Base-by-base conservation (phyloP, 108 stramenopile genomes). In the Parmales sp. region DNA sequence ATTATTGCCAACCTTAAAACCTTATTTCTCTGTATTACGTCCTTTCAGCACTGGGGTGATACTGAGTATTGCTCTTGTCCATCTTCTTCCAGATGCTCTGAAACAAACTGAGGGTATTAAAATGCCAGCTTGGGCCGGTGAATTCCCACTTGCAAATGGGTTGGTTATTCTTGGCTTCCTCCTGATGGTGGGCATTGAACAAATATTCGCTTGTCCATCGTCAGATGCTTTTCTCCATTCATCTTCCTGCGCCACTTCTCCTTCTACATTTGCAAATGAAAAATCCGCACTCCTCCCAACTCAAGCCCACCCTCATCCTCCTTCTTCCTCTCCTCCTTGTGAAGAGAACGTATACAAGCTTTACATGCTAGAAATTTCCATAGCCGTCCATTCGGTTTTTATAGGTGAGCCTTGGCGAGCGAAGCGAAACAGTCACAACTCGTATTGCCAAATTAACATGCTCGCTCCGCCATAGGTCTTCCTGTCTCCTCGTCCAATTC, bases 71-170 rank as follows among this genome's bases (percentile, higher is more conserved):
- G 54, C 54, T 4, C 54, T 60, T 2, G 31, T 60, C 8, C 54
- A 60, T 34, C 54, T 60, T 4, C 54, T 60, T 5, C 54, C 54
- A 11, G 54, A 60, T 29, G 54, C 54, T 28, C 54, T 60, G 26
- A 34, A 60, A 34, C 11, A 28, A 20, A 34, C 54, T 28, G 54
- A 26, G 31, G 20, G 20, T 2, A 20, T 60, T 13, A 31, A 60
- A 20, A 28, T 60, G 54, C 54, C 54, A 19, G 2, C 26, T 28
- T 60, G 54, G 54, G 26, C 26, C 31, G 54, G 54, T 5, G 54
- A 60, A 28, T 60, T 60, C 20, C 54, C 54, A 6, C 54, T 60
- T 1, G 54, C 31, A 13, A 34, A 60, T 13, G 54, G 54, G 4
- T 20, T 60, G 2, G 26, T 34, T 4, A 34, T 60, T 3, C 54